These are phyloP conservation scores for Balamuthia mandrillaris DNA, from an alignment of 208 protist species.

Conservation along the genomic window DNA sequence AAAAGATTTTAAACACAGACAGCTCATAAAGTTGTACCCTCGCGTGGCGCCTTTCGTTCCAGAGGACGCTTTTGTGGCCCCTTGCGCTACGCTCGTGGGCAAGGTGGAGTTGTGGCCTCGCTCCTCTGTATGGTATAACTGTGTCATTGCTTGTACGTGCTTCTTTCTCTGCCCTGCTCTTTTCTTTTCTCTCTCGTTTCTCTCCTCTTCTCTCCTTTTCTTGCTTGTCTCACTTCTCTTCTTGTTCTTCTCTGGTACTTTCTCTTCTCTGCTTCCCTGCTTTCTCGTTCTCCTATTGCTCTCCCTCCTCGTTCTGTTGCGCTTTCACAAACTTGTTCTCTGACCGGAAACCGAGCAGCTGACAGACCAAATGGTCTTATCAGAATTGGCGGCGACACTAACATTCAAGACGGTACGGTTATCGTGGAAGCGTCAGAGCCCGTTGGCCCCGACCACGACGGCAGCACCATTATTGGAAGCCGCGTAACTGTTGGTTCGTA, in stretches of 20 bases:
- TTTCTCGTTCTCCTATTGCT: no score
- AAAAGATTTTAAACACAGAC: not conserved
- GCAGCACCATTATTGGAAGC: not conserved
- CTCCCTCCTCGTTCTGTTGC: not conserved
- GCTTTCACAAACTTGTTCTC: not conserved
- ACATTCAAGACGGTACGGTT: not conserved
- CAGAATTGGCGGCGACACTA: not conserved
- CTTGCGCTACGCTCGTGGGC: not conserved
- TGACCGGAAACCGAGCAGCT: no score
- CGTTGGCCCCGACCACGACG: not conserved
- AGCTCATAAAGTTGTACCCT: not conserved
- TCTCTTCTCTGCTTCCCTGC: no score
- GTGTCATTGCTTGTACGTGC: not conserved
- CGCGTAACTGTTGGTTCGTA: not conserved
- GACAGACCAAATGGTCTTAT: not conserved
- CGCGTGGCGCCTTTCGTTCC: not conserved
- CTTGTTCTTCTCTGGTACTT: no score
- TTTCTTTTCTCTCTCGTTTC: not conserved
- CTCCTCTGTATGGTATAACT: not conserved
- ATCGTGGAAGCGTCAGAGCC: not conserved
- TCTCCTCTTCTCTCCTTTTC: no score
- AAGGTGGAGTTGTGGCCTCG: not conserved
- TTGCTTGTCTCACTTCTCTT: no score
- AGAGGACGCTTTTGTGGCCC: not conserved
- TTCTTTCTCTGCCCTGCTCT: not conserved